Evolutionary conservation across 345 rosid species (phyloP).

Genomic region (Ceriops decandra): DNA sequence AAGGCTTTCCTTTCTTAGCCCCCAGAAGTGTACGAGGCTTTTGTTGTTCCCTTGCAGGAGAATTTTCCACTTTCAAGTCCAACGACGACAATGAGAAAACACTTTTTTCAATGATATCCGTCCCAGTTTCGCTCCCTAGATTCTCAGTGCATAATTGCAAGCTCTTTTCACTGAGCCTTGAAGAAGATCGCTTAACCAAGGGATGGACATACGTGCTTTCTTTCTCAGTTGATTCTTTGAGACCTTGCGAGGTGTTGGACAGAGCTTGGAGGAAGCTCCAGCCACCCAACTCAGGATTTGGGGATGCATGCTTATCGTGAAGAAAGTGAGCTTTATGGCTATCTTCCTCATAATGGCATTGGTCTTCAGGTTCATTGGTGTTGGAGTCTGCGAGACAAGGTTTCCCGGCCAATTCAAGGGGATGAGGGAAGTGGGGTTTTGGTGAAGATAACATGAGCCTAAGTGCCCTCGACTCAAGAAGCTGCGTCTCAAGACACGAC

Average conservation of each 20-base stretch:
- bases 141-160: slow-evolving; percentile 78
- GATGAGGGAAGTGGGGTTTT: slow-evolving; percentile 31
- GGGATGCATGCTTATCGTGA: slow-evolving; percentile 7
- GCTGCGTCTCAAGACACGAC: slow-evolving; percentile 52
- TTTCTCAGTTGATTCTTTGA: slow-evolving; percentile 22
- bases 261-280: slow-evolving; percentile 56
- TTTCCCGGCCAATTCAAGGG: slow-evolving; percentile 37
- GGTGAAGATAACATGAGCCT: slow-evolving; percentile 59
- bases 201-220: slow-evolving; percentile 40
- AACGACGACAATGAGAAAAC: slow-evolving; percentile 28
- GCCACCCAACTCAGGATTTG: slow-evolving; percentile 28
- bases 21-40: slow-evolving; percentile 20
- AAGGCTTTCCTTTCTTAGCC: slow-evolving; percentile 27
- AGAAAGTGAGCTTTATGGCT: not conserved
- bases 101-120: slow-evolving; percentile 36
- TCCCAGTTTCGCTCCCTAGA: slow-evolving; percentile 80
- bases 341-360: slow-evolving; percentile 17
- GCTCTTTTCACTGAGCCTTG: slow-evolving; percentile 62
- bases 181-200: slow-evolving; percentile 40
- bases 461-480: slow-evolving; percentile 49
- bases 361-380: slow-evolving; percentile 19
- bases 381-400: slow-evolving; percentile 31
- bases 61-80: slow-evolving; percentile 12
- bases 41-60: slow-evolving; percentile 29
- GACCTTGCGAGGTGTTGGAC: slow-evolving; percentile 18